Conservation (phyloP, 352 stramenopile species). For the Pythium biforme region DNA sequence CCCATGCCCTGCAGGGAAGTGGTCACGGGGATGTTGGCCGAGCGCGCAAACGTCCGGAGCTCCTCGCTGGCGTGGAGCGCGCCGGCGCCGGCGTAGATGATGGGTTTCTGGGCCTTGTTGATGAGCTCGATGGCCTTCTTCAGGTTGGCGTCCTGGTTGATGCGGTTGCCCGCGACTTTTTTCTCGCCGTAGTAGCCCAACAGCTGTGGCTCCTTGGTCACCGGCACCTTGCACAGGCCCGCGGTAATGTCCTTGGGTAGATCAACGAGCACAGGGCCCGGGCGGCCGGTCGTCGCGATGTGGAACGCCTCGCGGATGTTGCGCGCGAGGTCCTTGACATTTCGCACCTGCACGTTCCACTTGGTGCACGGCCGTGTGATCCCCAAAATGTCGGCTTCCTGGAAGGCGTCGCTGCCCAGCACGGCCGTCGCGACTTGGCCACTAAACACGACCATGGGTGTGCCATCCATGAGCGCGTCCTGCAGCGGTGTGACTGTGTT, state of each 20-base stretch:
- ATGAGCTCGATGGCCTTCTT: conserved; percentile 83
- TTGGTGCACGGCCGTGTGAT: conserved; percentile 93
- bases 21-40: conserved; percentile 94
- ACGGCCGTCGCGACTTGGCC: conserved; percentile 93
- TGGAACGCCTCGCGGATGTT: conserved; percentile 96
- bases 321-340: conserved; percentile 92
- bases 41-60: conserved; percentile 89
- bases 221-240: conserved; percentile 66
- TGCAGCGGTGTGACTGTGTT: conserved; percentile 94
- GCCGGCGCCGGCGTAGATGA: conserved; percentile 95
- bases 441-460: conserved; percentile 93
- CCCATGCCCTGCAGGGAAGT: conserved; percentile 94
- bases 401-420: conserved; percentile 92
- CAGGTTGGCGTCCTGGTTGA: conserved; percentile 79
- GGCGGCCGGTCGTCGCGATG: conserved; percentile 91
- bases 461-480: conserved; percentile 94
- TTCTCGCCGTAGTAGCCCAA: conserved; percentile 85
- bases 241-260: conserved; percentile 95
- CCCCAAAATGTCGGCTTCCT: conserved; percentile 84
- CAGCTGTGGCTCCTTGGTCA: conserved; percentile 73
- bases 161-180: conserved; percentile 77
- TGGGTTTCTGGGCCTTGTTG: conserved; percentile 92
- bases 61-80: conserved; percentile 87
- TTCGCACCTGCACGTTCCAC: conserved; percentile 96
- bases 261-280: conserved; percentile 94